phyloP scores from a whole-genome alignment of 2,329 filamentous ascomycete species.

The Emergomyces orientalis region DNA sequence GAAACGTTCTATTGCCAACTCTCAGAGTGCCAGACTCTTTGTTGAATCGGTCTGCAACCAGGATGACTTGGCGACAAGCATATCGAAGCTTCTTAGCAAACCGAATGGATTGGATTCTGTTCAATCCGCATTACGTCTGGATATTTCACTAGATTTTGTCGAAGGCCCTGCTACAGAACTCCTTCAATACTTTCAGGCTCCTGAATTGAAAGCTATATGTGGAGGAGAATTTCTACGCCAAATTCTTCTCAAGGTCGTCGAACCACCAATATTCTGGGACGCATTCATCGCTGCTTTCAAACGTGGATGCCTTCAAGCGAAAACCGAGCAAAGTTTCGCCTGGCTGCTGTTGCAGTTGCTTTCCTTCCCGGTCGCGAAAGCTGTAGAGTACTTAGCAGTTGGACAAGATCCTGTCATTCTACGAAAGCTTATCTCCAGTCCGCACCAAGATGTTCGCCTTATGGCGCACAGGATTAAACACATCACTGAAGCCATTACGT shows the following conservation, averaged over 20 bases:
- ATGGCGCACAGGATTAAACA: conserved; percentile 38
- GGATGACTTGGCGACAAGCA: conserved; percentile 33
- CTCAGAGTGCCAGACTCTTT: conserved; percentile 36
- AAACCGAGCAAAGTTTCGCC: conserved; percentile 32
- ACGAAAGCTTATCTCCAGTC: conserved; percentile 22
- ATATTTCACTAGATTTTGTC: conserved; percentile 35
- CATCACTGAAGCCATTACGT: conserved; percentile 20
- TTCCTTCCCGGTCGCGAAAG: conserved; percentile 23
- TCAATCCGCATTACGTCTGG: conserved; percentile 34
- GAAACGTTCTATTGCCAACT: conserved; percentile 13
- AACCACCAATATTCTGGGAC: conserved; percentile 49
- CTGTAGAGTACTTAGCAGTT: conserved; percentile 20
- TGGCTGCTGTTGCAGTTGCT: conserved; percentile 46
- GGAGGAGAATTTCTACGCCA: conserved; percentile 32
- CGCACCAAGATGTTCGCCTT: conserved; percentile 24
- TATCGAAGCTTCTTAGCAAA: conserved; percentile 31
- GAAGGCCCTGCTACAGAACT: conserved; percentile 26
- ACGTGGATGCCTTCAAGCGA: conserved; percentile 24
- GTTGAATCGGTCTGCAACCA: conserved; percentile 40
- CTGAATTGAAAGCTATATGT: conserved; percentile 14
- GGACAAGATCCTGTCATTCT: conserved; percentile 24
- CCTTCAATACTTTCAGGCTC: conserved; percentile 28
- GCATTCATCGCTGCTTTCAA: conserved; percentile 32
- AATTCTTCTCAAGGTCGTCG: conserved; percentile 39
- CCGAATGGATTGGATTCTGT: conserved; percentile 26